Evolutionary conservation across 805 yeast genomes (phyloP).

Genomic region (Kuraishia cidri): DNA sequence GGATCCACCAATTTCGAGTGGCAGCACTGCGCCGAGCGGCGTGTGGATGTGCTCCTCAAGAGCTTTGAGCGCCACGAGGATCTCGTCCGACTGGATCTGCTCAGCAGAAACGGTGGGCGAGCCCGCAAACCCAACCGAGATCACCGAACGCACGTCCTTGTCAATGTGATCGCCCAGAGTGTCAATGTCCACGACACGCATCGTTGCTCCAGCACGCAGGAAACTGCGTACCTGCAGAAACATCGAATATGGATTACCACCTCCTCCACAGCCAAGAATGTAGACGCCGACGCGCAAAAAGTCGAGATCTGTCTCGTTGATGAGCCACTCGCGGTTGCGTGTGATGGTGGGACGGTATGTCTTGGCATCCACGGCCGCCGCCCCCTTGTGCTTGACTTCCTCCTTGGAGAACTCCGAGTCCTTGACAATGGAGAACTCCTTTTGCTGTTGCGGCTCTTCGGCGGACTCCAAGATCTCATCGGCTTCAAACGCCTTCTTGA

Average conservation of each 20-base stretch:
- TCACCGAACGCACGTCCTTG: constrained; percentile 15
- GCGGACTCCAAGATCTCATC: constrained; percentile 3
- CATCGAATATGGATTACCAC: constrained; percentile 35
- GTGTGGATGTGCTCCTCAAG: constrained; percentile 16
- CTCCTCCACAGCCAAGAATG: constrained; percentile 43
- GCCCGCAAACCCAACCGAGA: constrained; percentile 27
- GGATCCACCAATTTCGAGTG: constrained; percentile 35
- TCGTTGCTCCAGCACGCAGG: constrained; percentile 22
- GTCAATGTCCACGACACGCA: constrained; percentile 24
- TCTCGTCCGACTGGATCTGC: constrained; percentile 28
- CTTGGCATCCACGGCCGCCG: constrained; percentile 14
- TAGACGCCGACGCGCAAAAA: constrained; percentile 33
- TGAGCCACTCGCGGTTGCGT: constrained; percentile 24
- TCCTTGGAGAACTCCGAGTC: constrained; percentile 6
- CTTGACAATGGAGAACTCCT: constrained; percentile 5
- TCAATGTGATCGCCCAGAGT: constrained; percentile 15
- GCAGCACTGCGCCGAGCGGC: constrained; percentile 23
- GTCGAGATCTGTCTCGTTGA: constrained; percentile 30
- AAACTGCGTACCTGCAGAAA: constrained; percentile 24
- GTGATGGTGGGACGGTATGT: constrained; percentile 21
- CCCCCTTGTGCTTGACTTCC: constrained; percentile 2
- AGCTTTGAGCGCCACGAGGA: constrained; percentile 19
- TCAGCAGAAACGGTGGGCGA: constrained; percentile 39
- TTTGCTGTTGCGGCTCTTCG: constrained; percentile 4
- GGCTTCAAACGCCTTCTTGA: constrained; percentile 4